Conservation (phyloP, 1,139 yeast genomes). For the Hyphopichia pseudoburtonii region DNA sequence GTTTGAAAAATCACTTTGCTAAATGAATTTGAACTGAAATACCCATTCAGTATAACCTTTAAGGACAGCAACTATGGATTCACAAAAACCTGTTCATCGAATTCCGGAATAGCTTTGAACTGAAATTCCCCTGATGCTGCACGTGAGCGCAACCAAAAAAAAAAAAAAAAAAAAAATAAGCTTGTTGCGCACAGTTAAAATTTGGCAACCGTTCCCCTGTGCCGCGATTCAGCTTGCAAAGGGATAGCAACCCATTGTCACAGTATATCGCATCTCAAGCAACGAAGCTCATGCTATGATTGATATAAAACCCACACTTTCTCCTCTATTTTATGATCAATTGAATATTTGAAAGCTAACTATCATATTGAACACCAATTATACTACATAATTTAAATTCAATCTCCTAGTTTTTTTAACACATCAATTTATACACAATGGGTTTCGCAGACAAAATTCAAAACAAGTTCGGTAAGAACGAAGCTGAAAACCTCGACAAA, state of each 20-base stretch:
- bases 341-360: not conserved
- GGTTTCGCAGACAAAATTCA: conserved; percentile 37
- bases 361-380: too few relatives aligned
- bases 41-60: too few relatives aligned
- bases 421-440: conserved; percentile 17
- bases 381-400: too few relatives aligned
- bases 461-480: conserved; percentile 28
- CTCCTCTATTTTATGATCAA: not conserved
- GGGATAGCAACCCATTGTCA: not conserved
- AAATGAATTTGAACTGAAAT: too few relatives aligned
- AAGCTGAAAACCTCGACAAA: conserved; percentile 16
- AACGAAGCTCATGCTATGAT: not conserved
- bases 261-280: not conserved
- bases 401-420: too few relatives aligned
- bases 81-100: too few relatives aligned
- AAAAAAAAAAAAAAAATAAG: too few relatives aligned
- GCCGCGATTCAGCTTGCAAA: not conserved
- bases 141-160: not conserved
- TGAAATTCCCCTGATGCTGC: conserved; percentile 2
- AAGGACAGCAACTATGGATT: too few relatives aligned
- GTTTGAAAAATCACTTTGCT: too few relatives aligned
- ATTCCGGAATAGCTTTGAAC: not conserved
- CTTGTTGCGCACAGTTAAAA: not conserved
- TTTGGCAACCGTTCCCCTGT: not conserved
- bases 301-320: not conserved